Conservation (phyloP, 306 rosid genomes). For the Trifolium repens region DNA sequence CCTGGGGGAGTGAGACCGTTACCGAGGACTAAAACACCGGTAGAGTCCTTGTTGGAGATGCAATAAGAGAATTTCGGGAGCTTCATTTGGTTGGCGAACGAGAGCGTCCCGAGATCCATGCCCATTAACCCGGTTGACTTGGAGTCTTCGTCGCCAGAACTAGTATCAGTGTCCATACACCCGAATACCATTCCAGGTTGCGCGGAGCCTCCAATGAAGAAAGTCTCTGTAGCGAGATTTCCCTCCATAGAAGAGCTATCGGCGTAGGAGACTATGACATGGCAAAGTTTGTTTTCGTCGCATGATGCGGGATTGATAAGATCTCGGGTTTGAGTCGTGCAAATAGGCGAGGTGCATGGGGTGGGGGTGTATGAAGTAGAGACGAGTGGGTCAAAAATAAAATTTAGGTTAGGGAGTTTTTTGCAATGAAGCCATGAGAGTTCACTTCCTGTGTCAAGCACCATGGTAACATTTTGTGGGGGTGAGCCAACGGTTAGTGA, state of each 20-base stretch:
- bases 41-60: constrained; percentile 61
- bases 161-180: constrained; percentile 79
- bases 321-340: constrained; percentile 64
- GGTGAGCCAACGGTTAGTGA: constrained; percentile 75
- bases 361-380: constrained; percentile 63
- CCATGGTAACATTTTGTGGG: constrained; percentile 87
- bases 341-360: constrained; percentile 59
- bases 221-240: constrained; percentile 70
- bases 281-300: constrained; percentile 72
- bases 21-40: constrained; percentile 73
- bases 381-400: constrained; percentile 57
- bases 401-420: constrained; percentile 50
- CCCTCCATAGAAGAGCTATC: constrained; percentile 76
- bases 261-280: constrained; percentile 69
- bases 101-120: constrained; percentile 76
- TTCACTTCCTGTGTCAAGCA: constrained; percentile 94
- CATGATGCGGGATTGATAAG: constrained; percentile 65
- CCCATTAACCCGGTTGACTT: constrained; percentile 79
- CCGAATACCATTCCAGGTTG: constrained; percentile 59
- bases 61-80: constrained; percentile 83
- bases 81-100: constrained; percentile 64
- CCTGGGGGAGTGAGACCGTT: constrained; percentile 45
- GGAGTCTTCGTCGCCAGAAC: constrained; percentile 71
- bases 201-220: constrained; percentile 48
- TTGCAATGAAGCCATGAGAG: constrained; percentile 89